Conservation (phyloP, 805 yeast species). For the Zygotorulaspora florentina region DNA sequence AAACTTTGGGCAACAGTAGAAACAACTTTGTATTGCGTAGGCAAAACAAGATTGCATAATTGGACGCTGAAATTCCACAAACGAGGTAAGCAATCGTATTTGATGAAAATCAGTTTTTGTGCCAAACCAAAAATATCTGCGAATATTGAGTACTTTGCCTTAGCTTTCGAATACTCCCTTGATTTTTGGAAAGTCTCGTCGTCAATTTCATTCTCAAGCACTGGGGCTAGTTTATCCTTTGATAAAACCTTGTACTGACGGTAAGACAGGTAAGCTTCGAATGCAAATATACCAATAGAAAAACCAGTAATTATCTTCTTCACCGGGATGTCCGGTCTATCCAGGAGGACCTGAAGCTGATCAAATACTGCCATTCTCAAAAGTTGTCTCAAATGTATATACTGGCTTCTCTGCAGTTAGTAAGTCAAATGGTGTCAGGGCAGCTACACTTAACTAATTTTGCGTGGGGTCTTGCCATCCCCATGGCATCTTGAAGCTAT, state of each 20-base stretch:
- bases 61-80: conserved; percentile 52
- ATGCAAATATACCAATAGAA: conserved; percentile 66
- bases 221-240: conserved; percentile 56
- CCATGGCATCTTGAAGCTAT: not conserved
- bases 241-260: conserved; percentile 70
- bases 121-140: conserved; percentile 47
- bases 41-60: conserved; percentile 29
- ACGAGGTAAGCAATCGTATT: conserved; percentile 59
- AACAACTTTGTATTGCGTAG: conserved; percentile 33
- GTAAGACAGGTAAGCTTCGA: conserved; percentile 66
- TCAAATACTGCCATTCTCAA: conserved; percentile 11
- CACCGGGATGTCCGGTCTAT: conserved; percentile 74
- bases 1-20: conserved; percentile 72
- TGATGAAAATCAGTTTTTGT: conserved; percentile 54
- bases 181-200: conserved; percentile 71
- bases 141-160: conserved; percentile 63
- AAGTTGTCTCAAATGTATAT: not conserved
- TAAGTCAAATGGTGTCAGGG: not conserved
- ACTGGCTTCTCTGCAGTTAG: not conserved
- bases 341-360: conserved; percentile 48
- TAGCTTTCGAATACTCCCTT: conserved; percentile 74
- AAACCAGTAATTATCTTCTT: conserved; percentile 68
- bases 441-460: no score
- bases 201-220: conserved; percentile 64
- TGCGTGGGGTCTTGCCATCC: no score